A percentile compares a stretch with the other conserved stretches of the same genome.
Conservation (phyloP, 345 rosid genomes). For the Pugionium cornutum region DNA sequence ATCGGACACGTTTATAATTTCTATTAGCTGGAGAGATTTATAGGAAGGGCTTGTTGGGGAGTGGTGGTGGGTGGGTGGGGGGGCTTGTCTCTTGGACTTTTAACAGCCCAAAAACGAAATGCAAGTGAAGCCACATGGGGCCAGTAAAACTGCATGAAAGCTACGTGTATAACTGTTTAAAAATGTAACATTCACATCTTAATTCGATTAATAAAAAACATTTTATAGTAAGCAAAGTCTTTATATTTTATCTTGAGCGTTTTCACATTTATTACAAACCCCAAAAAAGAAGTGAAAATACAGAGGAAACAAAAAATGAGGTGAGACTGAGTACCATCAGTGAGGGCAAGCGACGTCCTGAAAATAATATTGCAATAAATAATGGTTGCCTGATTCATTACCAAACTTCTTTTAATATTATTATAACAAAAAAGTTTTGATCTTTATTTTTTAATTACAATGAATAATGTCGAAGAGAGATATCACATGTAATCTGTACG, state of each 20-base stretch:
- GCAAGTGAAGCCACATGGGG: conserved; percentile 34
- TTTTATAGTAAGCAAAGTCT: conserved; percentile 11
- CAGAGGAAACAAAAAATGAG: too few species aligned
- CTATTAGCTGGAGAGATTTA: not conserved
- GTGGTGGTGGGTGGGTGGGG: too few species aligned
- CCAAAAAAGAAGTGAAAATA: too few species aligned
- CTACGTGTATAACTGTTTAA: conserved; percentile 17
- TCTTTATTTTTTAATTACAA: not conserved
- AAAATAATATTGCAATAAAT: conserved; percentile 17
- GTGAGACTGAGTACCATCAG: too few species aligned
- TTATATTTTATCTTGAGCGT: conserved; percentile 4
- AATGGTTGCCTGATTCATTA: conserved; percentile 25
- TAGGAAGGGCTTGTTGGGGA: conserved; percentile 2
- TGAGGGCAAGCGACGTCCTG: conserved; percentile 1
- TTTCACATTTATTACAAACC: conserved; percentile 30
- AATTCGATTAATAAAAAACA: not conserved
- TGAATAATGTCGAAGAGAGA: conserved; percentile 12
- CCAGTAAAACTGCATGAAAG: conserved; percentile 31
- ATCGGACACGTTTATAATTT: conserved; percentile 15
- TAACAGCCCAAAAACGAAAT: conserved; percentile 36
- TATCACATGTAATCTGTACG: conserved; percentile 28
- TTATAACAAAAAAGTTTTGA: not conserved
- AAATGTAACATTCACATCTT: conserved; percentile 26
- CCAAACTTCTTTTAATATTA: conserved; percentile 19
- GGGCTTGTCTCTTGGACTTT: not conserved